Percentiles rank a stretch among this genome's conserved stretches.
Evolutionary conservation across 768 basidiomycete genomes (phyloP).

Genomic region (Rhodotorula diobovata): DNA sequence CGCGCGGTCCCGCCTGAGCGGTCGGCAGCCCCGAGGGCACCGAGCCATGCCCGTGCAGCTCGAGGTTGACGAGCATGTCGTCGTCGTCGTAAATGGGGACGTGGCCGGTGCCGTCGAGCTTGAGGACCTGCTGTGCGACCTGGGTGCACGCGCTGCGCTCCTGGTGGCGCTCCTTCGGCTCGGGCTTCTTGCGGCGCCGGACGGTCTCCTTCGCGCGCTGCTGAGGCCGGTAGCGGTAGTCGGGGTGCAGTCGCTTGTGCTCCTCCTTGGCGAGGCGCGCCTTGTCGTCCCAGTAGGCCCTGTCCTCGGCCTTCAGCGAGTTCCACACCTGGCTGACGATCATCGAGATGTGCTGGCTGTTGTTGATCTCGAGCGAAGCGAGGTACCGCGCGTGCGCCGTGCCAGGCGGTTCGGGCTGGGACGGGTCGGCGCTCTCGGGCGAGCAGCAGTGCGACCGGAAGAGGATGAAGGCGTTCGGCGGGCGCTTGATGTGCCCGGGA

Average conservation of each 20-base stretch:
- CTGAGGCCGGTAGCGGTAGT: constrained; percentile 42
- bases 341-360: constrained; percentile 41
- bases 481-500: constrained; percentile 44
- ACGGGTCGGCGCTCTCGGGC: not conserved
- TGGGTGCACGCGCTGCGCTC: constrained; percentile 22
- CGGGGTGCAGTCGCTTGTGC: constrained; percentile 39
- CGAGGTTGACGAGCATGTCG: not conserved
- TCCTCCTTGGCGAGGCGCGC: constrained; percentile 39
- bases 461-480: constrained; percentile 45
- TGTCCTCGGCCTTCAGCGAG: constrained; percentile 31
- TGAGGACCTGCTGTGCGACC: constrained; percentile 25
- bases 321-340: constrained; percentile 42
- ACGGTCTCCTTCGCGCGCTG: constrained; percentile 20
- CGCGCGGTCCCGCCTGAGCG: not conserved
- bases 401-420: constrained; percentile 23
- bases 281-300: constrained; percentile 38
- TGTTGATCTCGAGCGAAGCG: constrained; percentile 33
- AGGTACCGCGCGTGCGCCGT: constrained; percentile 33
- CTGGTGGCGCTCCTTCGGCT: constrained; percentile 5
- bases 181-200: constrained; percentile 9
- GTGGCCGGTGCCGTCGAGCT: not conserved
- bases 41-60: not conserved
- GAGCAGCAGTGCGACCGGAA: constrained; percentile 41
- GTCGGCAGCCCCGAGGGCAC: not conserved
- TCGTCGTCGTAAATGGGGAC: too few relatives aligned